Conservation (phyloP, 2,329 filamentous ascomycete species). For the Scytalidium lignicola region DNA sequence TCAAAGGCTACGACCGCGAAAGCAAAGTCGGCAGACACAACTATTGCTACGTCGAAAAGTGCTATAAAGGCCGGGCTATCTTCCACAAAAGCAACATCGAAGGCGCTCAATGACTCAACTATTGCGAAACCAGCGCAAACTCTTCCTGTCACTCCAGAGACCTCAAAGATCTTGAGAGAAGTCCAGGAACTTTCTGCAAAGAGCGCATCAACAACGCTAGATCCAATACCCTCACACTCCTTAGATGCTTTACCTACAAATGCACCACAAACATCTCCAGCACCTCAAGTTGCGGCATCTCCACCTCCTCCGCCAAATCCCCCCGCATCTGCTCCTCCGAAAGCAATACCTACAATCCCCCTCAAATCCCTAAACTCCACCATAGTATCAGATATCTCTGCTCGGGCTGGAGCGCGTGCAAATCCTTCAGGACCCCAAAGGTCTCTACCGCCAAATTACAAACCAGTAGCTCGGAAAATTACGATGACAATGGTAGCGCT, state of each 20-base stretch:
- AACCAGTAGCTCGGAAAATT: conserved; percentile 22
- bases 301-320: background rate
- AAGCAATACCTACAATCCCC: conserved; percentile 12
- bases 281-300: background rate
- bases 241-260: conserved; percentile 2
- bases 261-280: background rate
- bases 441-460: conserved; percentile 23
- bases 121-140: background rate
- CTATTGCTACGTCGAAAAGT: conserved; percentile 4
- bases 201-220: too few species aligned
- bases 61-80: background rate
- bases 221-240: background rate
- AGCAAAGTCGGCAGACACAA: conserved; percentile 2
- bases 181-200: conserved; percentile 13
- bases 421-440: conserved; percentile 7
- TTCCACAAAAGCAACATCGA: conserved; percentile 3
- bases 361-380: conserved; percentile 22
- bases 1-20: background rate
- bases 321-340: background rate
- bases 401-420: conserved; percentile 21
- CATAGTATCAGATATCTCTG: conserved; percentile 23
- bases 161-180: conserved; percentile 15
- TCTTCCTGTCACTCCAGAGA: conserved; percentile 6
- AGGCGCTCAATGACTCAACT: background rate
- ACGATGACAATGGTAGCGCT: conserved; percentile 26